These are phyloP conservation scores for Candida boidinii DNA, from an alignment of 805 yeast species.

Conservation along the genomic window DNA sequence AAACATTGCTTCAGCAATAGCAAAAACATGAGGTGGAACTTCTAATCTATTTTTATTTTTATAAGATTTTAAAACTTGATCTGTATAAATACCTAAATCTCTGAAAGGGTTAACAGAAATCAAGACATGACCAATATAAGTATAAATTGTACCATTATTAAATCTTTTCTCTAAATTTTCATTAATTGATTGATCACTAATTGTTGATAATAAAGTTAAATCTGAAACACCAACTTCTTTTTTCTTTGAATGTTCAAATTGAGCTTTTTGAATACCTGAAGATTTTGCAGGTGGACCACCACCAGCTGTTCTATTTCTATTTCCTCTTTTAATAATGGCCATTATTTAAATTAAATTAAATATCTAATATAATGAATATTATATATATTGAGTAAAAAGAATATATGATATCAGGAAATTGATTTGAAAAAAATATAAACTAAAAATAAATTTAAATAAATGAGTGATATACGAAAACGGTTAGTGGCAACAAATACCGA, in stretches of 20 bases:
- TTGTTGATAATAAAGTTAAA: conserved; percentile 78
- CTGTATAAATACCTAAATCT: conserved; percentile 92
- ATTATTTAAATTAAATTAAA: not conserved
- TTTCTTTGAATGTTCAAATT: conserved; percentile 79
- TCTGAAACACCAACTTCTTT: conserved; percentile 99
- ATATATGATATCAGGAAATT: too few relatives aligned
- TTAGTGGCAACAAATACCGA: too few relatives aligned
- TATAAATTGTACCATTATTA: conserved; percentile 82
- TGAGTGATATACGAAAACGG: too few relatives aligned
- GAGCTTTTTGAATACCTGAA: conserved; percentile 63
- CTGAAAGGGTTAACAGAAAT: conserved; percentile 95
- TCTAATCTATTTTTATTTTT: conserved; percentile 91
- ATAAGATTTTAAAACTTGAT: conserved; percentile 63
- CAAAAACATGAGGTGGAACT: conserved; percentile 97
- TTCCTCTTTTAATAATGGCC: not conserved
- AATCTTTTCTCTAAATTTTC: conserved; percentile 87
- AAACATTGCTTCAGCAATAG: conserved; percentile 95
- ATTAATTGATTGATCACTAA: conserved; percentile 86
- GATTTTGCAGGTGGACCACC: conserved; percentile 8
- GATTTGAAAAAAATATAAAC: too few relatives aligned
- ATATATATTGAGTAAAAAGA: too few relatives aligned
- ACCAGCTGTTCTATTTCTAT: not conserved
- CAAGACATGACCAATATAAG: conserved; percentile 88
- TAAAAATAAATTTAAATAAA: too few relatives aligned
- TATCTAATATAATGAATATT: too few relatives aligned